phyloP scores from a whole-genome alignment of 202 grass and related monocot species.

The Setaria italica region DNA sequence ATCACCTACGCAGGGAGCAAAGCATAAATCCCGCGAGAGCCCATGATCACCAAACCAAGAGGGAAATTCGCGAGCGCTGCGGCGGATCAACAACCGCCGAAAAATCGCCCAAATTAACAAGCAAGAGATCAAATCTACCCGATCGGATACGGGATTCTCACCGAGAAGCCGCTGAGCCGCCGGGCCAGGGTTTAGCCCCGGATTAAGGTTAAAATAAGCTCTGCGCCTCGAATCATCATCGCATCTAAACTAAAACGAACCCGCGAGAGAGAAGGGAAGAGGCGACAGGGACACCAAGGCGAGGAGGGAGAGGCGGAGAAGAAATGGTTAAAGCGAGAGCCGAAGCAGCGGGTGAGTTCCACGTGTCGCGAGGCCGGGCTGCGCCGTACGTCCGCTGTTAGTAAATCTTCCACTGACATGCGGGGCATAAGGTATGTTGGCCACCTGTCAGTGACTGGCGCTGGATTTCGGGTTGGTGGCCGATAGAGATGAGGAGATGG shows the following conservation, averaged over 20 bases:
- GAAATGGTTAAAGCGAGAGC: slow-evolving; percentile 43
- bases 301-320: slow-evolving; percentile 34
- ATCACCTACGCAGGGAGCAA: slow-evolving; percentile 10
- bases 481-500: background rate
- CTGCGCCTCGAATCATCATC: slow-evolving; percentile 3
- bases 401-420: rapidly evolving
- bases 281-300: background rate
- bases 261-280: background rate
- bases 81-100: slow-evolving; percentile 16
- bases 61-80: background rate
- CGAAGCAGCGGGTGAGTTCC: slow-evolving; percentile 23
- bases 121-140: slow-evolving; percentile 18
- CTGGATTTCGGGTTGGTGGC: background rate
- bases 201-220: slow-evolving; percentile 31
- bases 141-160: slow-evolving; percentile 35
- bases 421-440: rapidly evolving
- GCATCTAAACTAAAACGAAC: slow-evolving; percentile 23
- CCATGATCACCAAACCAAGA: background rate
- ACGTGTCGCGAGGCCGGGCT: slow-evolving; percentile 24
- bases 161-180: background rate
- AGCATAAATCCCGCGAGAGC: background rate
- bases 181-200: background rate
- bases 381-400: background rate
- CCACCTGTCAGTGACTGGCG: background rate
- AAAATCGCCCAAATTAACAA: slow-evolving; percentile 13